Evolutionary conservation across 257 asterid species (phyloP).

Genomic region (Solanum rostratum): DNA sequence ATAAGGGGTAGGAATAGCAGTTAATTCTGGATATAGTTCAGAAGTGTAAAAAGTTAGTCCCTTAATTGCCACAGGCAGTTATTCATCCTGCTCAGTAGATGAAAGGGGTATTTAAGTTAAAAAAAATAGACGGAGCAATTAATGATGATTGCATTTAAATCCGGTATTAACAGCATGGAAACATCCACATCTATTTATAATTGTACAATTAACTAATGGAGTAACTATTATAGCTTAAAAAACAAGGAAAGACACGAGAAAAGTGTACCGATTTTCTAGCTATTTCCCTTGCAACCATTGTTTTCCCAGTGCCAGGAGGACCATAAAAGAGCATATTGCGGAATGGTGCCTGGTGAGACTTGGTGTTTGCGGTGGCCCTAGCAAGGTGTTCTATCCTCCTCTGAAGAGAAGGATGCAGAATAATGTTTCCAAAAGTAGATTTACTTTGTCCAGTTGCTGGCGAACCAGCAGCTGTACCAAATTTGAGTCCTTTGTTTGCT

Average conservation of each 20-base stretch:
- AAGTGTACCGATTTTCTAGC: conserved; percentile 86
- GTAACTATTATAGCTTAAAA: background rate
- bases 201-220: background rate
- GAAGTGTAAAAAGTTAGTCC: background rate
- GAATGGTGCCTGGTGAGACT: conserved; percentile 87
- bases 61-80: background rate
- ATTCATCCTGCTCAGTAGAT: background rate
- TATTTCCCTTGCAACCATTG: conserved; percentile 96
- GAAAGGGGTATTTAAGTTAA: background rate
- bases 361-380: conserved; percentile 93
- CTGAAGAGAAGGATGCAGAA: conserved; percentile 82
- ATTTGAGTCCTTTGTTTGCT: conserved; percentile 31
- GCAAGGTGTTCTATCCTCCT: conserved; percentile 90
- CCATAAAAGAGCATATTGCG: conserved; percentile 98
- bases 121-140: background rate
- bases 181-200: too few relatives aligned
- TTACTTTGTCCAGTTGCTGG: conserved; percentile 36
- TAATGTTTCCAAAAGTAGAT: conserved; percentile 51
- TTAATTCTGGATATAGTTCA: background rate
- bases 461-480: conserved; percentile 38
- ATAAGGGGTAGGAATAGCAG: too few relatives aligned
- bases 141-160: background rate
- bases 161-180: background rate
- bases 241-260: background rate
- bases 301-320: conserved; percentile 98